Evolutionary conservation across 2,329 filamentous ascomycete genomes (phyloP), one percentile per base, ranked within the genome.

Genomic region (Davidsoniella virescens): DNA sequence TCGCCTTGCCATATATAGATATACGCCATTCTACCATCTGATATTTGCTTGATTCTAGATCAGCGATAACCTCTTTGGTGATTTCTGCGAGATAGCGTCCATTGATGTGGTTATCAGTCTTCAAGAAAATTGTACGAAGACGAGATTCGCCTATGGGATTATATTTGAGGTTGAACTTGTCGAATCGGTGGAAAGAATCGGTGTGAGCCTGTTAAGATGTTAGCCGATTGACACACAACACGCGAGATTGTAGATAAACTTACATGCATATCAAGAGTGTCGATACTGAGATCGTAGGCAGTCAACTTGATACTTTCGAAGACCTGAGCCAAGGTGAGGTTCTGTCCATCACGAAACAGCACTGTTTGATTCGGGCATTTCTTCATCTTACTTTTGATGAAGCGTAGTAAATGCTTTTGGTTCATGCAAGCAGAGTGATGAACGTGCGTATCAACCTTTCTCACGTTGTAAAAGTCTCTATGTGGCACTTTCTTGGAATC

Each of bases 331-430:
- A 98, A 67, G 0, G 92, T 96, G 58, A 98, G 70, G 64, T 94
- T 79, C 64, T 90, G 94, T 53, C 84, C 90, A 63, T 98, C 92
- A 61, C 92, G 78, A 64, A 80, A 93, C 42, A 98, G 75, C 5
- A 98, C 92, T 29, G 92, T 79, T 67, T 98, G 92, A 59, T 96
- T 85, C 0, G 88, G 87, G 16, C 78, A 92, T 65, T 94, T 98
- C 75, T 95, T 96, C 87, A 98, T 95, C 68, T 98, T 98, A 67
- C 87, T 94, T 67, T 98, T 98, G 70, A 98, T 98, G 66, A 98
- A 98, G 50, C 92, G 86, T 54, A 98, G 70, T 52, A 98, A 69
- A 73, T 98, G 92, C 67, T 98, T 98, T 65, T 98, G 92, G 62
- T 98, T 98, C 92, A 98, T 98, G 64, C 92, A 98, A 20, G 92